Conservation (phyloP, 1,284 basidiomycete species). For the Cryptococcus sp. region DNA sequence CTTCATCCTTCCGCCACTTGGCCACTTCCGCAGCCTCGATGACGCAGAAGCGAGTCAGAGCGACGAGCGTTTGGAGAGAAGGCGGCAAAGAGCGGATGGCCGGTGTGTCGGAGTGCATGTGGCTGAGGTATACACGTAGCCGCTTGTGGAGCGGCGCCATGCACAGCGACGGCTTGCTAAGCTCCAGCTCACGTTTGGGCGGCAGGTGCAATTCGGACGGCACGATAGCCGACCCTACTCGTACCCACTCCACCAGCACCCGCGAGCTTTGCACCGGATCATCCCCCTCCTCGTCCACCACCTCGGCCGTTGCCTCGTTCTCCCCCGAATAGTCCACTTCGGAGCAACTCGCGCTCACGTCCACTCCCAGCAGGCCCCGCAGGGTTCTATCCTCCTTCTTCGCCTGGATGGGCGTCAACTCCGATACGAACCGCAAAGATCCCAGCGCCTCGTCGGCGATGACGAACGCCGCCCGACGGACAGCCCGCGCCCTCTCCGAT, state of each 20-base stretch:
- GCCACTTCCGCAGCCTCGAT: constrained; percentile 53
- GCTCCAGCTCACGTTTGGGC: constrained; percentile 30
- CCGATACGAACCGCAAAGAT: constrained; percentile 20
- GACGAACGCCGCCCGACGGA: constrained; percentile 34
- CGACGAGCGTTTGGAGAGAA: constrained; percentile 34
- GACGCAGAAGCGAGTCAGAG: constrained; percentile 46
- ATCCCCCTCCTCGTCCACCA: background rate
- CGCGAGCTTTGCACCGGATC: constrained; percentile 23
- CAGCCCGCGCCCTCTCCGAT: constrained; percentile 14
- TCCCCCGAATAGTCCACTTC: constrained; percentile 1
- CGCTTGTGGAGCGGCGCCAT: constrained; percentile 58
- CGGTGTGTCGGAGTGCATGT: constrained; percentile 58
- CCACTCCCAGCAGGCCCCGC: constrained; percentile 20
- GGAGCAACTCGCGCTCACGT: constrained; percentile 2
- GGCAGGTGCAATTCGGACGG: constrained; percentile 52
- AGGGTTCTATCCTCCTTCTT: constrained; percentile 24
- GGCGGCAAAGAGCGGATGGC: constrained; percentile 49
- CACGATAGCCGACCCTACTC: constrained; percentile 65
- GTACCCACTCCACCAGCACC: constrained; percentile 63
- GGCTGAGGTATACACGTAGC: constrained; percentile 58
- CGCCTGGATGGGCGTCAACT: constrained; percentile 18
- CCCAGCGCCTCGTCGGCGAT: constrained; percentile 46
- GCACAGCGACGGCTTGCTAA: constrained; percentile 49
- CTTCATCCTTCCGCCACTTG: constrained; percentile 67
- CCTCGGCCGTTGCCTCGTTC: constrained; percentile 4